Evolutionary conservation across 2,329 filamentous ascomycete species (phyloP).

Genomic region (Stachybotrys elegans): DNA sequence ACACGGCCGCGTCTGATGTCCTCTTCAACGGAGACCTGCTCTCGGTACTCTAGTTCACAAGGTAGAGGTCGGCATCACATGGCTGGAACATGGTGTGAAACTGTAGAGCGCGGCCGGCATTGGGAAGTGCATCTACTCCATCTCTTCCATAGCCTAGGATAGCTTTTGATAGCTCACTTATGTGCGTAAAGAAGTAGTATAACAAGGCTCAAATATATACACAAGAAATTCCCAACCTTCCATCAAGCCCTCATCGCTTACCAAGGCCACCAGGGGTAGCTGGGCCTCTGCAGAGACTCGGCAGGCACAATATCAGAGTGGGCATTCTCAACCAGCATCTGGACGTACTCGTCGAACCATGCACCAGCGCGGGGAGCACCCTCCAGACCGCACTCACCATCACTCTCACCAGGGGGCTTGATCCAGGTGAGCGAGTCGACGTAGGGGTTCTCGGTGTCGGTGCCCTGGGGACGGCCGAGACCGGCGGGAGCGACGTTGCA

Average conservation of each 20-base stretch:
- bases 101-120: too few species aligned
- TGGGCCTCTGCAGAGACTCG: constrained; percentile 6
- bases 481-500: constrained; percentile 32
- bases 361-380: constrained; percentile 28
- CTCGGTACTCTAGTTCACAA: too few species aligned
- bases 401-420: constrained; percentile 35
- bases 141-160: too few species aligned
- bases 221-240: too few species aligned
- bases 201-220: too few species aligned
- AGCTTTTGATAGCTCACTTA: too few species aligned
- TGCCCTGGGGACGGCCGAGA: constrained; percentile 28
- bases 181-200: too few species aligned
- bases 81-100: too few species aligned
- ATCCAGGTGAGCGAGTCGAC: constrained; percentile 35
- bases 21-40: not conserved
- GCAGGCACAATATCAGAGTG: constrained; percentile 14
- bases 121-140: too few species aligned
- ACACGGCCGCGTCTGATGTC: constrained; percentile 1
- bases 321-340: constrained; percentile 32
- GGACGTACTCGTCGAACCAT: constrained; percentile 33
- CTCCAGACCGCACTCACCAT: constrained; percentile 28
- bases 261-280: constrained; percentile 7
- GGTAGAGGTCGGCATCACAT: too few species aligned
- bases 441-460: constrained; percentile 21
- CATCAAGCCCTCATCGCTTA: too few species aligned